A percentile compares a stretch with the other conserved stretches of the same genome.
phyloP scores from a whole-genome alignment of 176 grass and related monocot species.

The Echinochloa phyllopogon region DNA sequence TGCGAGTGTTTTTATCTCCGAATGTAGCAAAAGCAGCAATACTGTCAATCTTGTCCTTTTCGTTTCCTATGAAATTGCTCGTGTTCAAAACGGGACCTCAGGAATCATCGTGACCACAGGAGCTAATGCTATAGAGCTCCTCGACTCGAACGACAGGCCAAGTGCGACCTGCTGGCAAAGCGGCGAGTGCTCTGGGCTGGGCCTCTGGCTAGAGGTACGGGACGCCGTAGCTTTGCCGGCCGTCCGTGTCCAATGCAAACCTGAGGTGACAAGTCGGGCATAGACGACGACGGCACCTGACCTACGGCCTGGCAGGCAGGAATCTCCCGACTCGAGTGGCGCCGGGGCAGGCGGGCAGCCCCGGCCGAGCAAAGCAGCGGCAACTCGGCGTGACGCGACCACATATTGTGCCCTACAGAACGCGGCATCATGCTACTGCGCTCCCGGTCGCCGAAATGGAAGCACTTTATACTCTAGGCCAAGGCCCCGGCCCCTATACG shows the following conservation, averaged over 20 bases:
- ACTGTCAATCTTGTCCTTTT: background rate
- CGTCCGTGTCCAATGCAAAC: background rate
- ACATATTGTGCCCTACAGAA: conserved; percentile 42
- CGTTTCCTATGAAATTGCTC: background rate
- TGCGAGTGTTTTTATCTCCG: background rate
- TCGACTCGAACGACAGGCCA: background rate
- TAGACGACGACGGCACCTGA: background rate
- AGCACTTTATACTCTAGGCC: conserved; percentile 4
- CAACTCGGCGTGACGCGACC: conserved; percentile 61
- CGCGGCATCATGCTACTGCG: conserved; percentile 1
- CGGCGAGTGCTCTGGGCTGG: background rate
- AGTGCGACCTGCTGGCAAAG: conserved; percentile 37
- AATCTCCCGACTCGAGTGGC: conserved; percentile 56
- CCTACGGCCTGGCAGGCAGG: conserved; percentile 37
- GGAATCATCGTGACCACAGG: background rate
- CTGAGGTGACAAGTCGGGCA: conserved; percentile 57
- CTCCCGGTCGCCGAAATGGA: conserved; percentile 44
- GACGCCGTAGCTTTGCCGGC: conserved; percentile 22
- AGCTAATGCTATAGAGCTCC: background rate
- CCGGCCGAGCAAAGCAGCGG: conserved; percentile 56
- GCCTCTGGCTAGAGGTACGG: background rate
- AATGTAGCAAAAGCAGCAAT: background rate
- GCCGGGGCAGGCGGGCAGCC: background rate
- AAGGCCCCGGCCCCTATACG: background rate
- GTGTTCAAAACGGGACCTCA: background rate